Evolutionary conservation across 768 basidiomycete genomes (phyloP), one percentile per base, ranked within the genome.

Genomic region (Epithele typhae): DNA sequence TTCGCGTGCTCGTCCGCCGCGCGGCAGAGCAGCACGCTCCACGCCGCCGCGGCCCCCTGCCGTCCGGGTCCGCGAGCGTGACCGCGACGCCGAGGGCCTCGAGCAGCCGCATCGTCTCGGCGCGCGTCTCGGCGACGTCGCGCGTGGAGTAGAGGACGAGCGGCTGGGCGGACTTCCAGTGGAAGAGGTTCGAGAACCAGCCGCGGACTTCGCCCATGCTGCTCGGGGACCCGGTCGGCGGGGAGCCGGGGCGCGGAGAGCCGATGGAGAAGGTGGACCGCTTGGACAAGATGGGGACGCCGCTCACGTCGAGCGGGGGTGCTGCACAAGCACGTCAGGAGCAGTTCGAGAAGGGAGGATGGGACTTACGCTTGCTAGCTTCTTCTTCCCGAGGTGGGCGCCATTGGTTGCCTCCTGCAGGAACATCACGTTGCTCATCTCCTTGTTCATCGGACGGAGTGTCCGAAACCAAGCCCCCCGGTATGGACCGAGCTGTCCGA

Each of bases 161-260:
- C 19, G 73, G 66, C 44, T 80, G 78, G 25, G 75, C 72, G n/a
- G n/a, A n/a, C 60, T 88, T 92, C 88, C 92, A 96, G 64, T 83
- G 88, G 73, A 98, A 97, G 24, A 98, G 71, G 55, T 88, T 95
- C 18, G 91, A 89, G 67, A 98, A 94, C 94, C 94, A 96, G 25
- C 86, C 87, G 61, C 86, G 87, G 66, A 90, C 82, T 64, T 90
- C 88, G 47, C 84, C 84, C 9, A 80, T 82, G n/a, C 86, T 86
- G 14, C 86, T 81, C 39, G 64, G 68, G 19, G 49, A 62, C 49
- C 60, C 63, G 22, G 51, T 68, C 49, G 53, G 71, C 43, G 56
- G 66, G 17, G 72, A 69, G 43, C 76, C 63, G 2, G 68, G 52
- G 40, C 69, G 68, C 8, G 81, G 79, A 8, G 83, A 80, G 9